Conservation (phyloP, 169 alveolate genomes). For the Cryptosporidium sp. region DNA sequence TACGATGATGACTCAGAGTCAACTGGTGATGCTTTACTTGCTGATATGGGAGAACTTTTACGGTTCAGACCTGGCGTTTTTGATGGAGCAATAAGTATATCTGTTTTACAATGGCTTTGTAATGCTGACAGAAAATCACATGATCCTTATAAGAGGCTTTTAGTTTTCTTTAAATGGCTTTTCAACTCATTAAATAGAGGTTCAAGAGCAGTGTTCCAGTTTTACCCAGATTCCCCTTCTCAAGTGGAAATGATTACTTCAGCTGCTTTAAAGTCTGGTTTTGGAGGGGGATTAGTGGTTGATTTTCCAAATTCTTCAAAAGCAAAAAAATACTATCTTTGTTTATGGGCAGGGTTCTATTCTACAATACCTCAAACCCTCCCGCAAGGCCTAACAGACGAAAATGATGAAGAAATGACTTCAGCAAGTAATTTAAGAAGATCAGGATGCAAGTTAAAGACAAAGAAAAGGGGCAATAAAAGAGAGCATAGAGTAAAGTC, state of each 20-base stretch:
- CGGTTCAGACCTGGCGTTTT: constrained; percentile 90
- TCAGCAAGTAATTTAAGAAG: constrained; percentile 59
- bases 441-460: constrained; percentile 14
- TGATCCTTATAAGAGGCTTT: constrained; percentile 91
- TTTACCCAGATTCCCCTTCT: constrained; percentile 95
- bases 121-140: constrained; percentile 92
- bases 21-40: constrained; percentile 91
- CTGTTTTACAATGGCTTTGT: constrained; percentile 96
- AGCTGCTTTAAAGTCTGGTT: constrained; percentile 93
- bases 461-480: constrained; percentile 49
- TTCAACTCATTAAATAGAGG: constrained; percentile 88
- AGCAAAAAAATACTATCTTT: constrained; percentile 95
- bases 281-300: constrained; percentile 95
- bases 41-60: constrained; percentile 94
- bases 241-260: constrained; percentile 94
- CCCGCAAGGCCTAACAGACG: constrained; percentile 79
- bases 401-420: constrained; percentile 76
- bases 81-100: constrained; percentile 93
- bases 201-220: constrained; percentile 94
- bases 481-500: constrained; percentile 79
- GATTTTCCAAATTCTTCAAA: constrained; percentile 96
- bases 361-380: constrained; percentile 79
- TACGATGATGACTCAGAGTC: constrained; percentile 80
- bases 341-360: constrained; percentile 91
- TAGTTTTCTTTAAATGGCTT: constrained; percentile 90